Evolutionary conservation across 306 rosid species (phyloP), one percentile per base, ranked within the genome.

Genomic region (Pterocarpus santalinus): DNA sequence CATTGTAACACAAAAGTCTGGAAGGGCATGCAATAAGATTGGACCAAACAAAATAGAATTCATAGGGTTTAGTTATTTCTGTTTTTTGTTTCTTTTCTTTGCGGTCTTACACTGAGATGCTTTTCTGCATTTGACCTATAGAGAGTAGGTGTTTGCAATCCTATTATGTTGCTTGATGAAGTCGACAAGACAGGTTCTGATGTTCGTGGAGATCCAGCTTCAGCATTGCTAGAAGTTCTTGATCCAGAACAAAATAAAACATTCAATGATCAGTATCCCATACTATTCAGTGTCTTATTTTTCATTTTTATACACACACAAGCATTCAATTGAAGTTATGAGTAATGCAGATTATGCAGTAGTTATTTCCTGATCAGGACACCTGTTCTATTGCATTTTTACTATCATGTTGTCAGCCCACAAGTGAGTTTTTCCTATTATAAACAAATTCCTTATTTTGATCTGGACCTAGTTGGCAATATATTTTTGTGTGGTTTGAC

Each of bases 211-310:
- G 99, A 96, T 90, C 98, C 98, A 52, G 97, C 98, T 82, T 96
- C 98, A 68, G 99, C 99, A 46, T 76, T 96, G 83, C 89, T 96
- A 79, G 99, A 96, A 89, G 99, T 96, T 87, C 99, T 96, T 84
- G 99, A 96, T 84, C 97, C 98, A 36, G 99, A 96, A 67, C 98
- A 96, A 87, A 96, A 96, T 85, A 87, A 86, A 83, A 86, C 95
- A 49, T 96, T 96, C 89, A 93, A 90, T 85, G 99, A 96, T 81
- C 99, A 96, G 99, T 96, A 96, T 96, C 99, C 98, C 92, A 64
- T 73, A 82, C 74, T 44, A 9, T 44, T 28, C 8, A 28, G 22
- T 61, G 22, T 77, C 46, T 32, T 16, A 11, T 65, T 61, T 41
- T 72, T 58, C 49, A 7, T 46, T 74, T 30, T 56, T 53, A 53